Evolutionary conservation across 805 yeast genomes (phyloP), one percentile per base, ranked within the genome.

Genomic region (Spathaspora arborariae): DNA sequence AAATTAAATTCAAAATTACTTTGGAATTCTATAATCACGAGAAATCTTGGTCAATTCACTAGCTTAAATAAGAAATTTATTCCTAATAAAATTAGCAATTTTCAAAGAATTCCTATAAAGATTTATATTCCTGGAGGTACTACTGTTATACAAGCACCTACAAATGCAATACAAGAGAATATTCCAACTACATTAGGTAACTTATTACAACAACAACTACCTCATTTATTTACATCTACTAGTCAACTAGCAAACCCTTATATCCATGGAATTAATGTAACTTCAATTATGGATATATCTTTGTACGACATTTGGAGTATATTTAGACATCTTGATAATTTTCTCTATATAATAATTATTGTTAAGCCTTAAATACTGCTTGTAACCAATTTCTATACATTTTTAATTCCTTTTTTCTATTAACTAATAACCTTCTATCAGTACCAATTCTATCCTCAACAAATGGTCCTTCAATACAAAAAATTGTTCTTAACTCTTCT

Each of bases 361-460:
- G 38, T 22, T 3, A 37, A 13, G 13, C 26, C 35, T 71, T 76
- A 63, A 92, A 92, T 20, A 88, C 90, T 1, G 94, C 98, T 68
- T 94, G 99, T 47, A 94, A 69, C 99, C 99, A 94, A 49, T 90
- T 88, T 58, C 99, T 76, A 63, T 88, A 94, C 99, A 94, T 94
- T 67, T 94, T 94, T 53, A 94, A 69, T 64, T 86, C 86, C 61
- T 92, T 84, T 68, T 92, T 91, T 58, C 99, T 77, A 64, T 94
- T 94, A 20, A 94, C 97, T 53, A 94, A 72, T 56, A 94, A 72
- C 56, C 99, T 73, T 62, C 97, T 79, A 68, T 94, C 99, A 1
- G 96, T 86, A 1, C 88, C 98, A 36, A 94, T 84, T 61, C 78
- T 84, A 35, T 72, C 78, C 52, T 87, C 92, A n/a, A 59, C 63